Conservation (phyloP, 371 early-diverging fungal species). For the Chytridium lagenaria region DNA sequence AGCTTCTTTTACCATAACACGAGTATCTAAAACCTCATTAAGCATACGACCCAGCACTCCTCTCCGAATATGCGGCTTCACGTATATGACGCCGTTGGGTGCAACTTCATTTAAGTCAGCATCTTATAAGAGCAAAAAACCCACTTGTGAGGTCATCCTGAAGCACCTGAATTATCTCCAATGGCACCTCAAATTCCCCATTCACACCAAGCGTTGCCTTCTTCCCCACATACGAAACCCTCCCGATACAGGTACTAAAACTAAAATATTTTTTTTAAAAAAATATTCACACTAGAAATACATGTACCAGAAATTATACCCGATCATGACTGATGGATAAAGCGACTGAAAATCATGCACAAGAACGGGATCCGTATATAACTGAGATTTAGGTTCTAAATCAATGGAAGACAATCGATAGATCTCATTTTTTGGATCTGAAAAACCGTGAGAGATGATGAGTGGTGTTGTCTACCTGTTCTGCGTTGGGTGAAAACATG, state of each 20-base stretch:
- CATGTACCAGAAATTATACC: slow-evolving; percentile 84
- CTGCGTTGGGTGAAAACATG: slow-evolving; percentile 52
- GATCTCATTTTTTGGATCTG: slow-evolving; percentile 75
- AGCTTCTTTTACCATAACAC: slow-evolving; percentile 84
- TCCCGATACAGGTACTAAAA: slow-evolving; percentile 85
- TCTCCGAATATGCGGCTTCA: slow-evolving; percentile 74
- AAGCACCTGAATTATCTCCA: slow-evolving; percentile 57
- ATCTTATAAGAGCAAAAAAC: neutral
- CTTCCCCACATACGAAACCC: slow-evolving; percentile 54
- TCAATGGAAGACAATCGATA: slow-evolving; percentile 80
- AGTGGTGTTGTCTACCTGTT: slow-evolving; percentile 56
- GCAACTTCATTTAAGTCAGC: slow-evolving; percentile 55
- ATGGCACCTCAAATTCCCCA: slow-evolving; percentile 43
- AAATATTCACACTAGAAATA: slow-evolving; percentile 69
- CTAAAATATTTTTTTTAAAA: slow-evolving; percentile 37
- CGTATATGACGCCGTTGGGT: slow-evolving; percentile 85
- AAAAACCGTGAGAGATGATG: slow-evolving; percentile 4
- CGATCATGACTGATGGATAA: slow-evolving; percentile 94
- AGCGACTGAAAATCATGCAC: slow-evolving; percentile 92
- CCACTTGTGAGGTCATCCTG: slow-evolving; percentile 73
- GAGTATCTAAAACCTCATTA: slow-evolving; percentile 81
- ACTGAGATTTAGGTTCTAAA: slow-evolving; percentile 86
- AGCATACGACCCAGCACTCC: slow-evolving; percentile 83
- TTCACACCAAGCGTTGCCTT: slow-evolving; percentile 42
- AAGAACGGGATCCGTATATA: slow-evolving; percentile 81